Evolutionary conservation across 1,284 basidiomycete genomes (phyloP).

Genomic region (Pterula multifida): DNA sequence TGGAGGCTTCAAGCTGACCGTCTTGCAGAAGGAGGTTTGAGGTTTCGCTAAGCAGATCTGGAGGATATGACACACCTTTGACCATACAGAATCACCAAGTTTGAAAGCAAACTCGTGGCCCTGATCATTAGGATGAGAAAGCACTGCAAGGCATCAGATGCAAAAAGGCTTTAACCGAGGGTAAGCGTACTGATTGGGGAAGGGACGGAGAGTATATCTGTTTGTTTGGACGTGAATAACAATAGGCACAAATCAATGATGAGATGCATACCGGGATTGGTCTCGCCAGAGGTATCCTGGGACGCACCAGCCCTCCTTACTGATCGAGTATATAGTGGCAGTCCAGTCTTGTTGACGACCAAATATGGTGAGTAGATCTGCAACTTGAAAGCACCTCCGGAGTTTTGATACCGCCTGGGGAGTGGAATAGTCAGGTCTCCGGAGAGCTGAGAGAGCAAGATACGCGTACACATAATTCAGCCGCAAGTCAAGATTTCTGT

Average conservation of each 20-base stretch:
- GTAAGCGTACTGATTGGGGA: conserved; percentile 56
- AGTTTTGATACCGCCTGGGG: conserved; percentile 70
- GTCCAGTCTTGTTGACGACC: conserved; percentile 86
- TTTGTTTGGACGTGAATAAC: conserved; percentile 12
- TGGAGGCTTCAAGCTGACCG: conserved; percentile 85
- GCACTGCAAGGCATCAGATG: conserved; percentile 39
- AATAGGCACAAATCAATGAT: conserved; percentile 8
- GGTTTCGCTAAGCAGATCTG: conserved; percentile 4
- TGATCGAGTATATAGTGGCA: conserved; percentile 75
- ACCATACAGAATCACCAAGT: conserved; percentile 86
- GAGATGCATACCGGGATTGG: conserved; percentile 32
- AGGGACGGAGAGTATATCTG: conserved; percentile 47
- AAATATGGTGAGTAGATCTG: conserved; percentile 94
- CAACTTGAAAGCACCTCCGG: conserved; percentile 97
- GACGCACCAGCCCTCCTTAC: conserved; percentile 57
- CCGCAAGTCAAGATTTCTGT: conserved; percentile 72
- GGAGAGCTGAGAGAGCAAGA: not conserved
- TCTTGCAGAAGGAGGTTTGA: conserved; percentile 27
- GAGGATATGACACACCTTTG: conserved; percentile 43
- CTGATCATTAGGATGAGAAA: conserved; percentile 78
- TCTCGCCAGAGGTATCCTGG: conserved; percentile 81
- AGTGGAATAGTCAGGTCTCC: not conserved
- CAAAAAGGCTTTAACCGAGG: conserved; percentile 1
- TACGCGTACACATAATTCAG: conserved; percentile 79
- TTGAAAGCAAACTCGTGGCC: conserved; percentile 81